These are phyloP conservation scores for Linderniella brevidens DNA, from an alignment of 257 asterid species.

Conservation along the genomic window DNA sequence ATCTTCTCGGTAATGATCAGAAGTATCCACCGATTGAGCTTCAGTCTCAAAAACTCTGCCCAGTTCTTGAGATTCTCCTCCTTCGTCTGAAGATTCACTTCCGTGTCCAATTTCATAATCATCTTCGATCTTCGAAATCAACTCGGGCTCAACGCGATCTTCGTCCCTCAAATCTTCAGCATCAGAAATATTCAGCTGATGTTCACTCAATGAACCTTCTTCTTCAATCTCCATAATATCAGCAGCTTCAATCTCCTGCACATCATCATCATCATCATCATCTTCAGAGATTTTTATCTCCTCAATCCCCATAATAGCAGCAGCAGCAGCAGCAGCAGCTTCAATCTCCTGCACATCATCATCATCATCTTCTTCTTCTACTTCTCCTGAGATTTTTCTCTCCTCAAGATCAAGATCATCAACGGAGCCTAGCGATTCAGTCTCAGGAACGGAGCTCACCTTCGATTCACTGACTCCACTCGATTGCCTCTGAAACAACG, in stretches of 20 bases:
- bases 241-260: too few species aligned
- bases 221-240: too few species aligned
- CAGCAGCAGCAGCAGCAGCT: too few species aligned
- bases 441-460: conserved; percentile 57
- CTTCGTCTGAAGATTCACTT: conserved; percentile 50
- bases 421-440: conserved; percentile 49
- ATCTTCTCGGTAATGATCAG: conserved; percentile 11
- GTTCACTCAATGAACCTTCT: too few species aligned
- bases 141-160: too few species aligned
- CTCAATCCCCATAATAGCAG: too few species aligned
- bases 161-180: too few species aligned
- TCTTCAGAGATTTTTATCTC: conserved; percentile 15
- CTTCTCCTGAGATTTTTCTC: conserved; percentile 24
- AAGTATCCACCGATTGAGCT: too few species aligned
- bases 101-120: conserved; percentile 50
- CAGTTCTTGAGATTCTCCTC: conserved; percentile 20
- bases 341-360: too few species aligned
- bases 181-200: too few species aligned
- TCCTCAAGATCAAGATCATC: conserved; percentile 46
- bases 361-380: conserved; percentile 1
- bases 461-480: conserved; percentile 80
- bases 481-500: conserved; percentile 41
- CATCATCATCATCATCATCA: conserved; percentile 11
- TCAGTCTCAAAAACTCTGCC: too few species aligned
- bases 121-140: conserved; percentile 1